phyloP scores from a whole-genome alignment of 2,329 filamentous ascomycete species.

The Proliferodiscus dingleyae region DNA sequence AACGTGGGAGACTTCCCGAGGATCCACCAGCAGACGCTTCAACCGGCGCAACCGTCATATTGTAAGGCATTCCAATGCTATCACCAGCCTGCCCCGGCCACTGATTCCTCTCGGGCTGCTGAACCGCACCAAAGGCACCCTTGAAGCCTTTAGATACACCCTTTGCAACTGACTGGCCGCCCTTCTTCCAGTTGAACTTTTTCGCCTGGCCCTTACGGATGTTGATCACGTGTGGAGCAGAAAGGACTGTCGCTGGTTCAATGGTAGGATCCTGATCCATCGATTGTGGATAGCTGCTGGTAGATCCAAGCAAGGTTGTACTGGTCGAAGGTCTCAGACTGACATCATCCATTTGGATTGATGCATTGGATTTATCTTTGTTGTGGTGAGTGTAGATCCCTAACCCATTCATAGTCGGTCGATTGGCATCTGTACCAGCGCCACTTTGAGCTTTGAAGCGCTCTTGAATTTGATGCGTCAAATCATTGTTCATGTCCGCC shows the following conservation, averaged over 20 bases:
- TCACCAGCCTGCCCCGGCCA: constrained; percentile 54
- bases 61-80: constrained; percentile 65
- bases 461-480: constrained; percentile 91
- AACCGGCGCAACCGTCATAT: constrained; percentile 56
- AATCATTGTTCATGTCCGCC: constrained; percentile 89
- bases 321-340: constrained; percentile 38
- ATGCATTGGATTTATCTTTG: constrained; percentile 43
- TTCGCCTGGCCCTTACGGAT: constrained; percentile 86
- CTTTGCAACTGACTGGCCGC: constrained; percentile 87
- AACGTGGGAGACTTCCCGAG: constrained; percentile 20
- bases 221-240: constrained; percentile 83
- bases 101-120: constrained; percentile 47
- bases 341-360: constrained; percentile 28
- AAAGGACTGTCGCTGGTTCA: constrained; percentile 30
- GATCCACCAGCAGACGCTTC: constrained; percentile 37
- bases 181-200: constrained; percentile 99
- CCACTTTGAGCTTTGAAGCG: constrained; percentile 77
- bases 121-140: constrained; percentile 62
- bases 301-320: constrained; percentile 31
- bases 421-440: constrained; percentile 38
- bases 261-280: constrained; percentile 32
- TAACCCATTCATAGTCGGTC: constrained; percentile 49
- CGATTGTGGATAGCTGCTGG: constrained; percentile 27
- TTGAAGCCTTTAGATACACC: constrained; percentile 93
- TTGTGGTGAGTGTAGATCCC: constrained; percentile 54